Evolutionary conservation across 2,329 filamentous ascomycete species (phyloP).

Genomic region (Aspergillus proliferans): DNA sequence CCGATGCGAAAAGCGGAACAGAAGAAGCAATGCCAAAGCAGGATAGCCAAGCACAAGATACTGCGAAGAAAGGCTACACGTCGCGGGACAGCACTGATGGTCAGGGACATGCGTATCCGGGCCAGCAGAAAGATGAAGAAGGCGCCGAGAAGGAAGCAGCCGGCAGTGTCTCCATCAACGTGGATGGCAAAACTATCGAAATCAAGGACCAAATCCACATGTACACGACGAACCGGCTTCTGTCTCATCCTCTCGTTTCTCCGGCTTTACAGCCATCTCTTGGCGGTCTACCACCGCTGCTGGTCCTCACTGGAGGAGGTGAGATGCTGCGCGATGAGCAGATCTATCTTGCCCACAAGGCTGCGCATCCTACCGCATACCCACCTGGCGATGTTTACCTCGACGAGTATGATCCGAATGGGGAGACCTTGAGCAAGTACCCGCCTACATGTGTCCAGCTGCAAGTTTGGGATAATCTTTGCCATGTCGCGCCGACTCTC

Average conservation of each 20-base stretch:
- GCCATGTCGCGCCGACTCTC: conserved; percentile 86
- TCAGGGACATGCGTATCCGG: conserved; percentile 15
- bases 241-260: conserved; percentile 84
- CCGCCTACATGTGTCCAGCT: conserved; percentile 85
- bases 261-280: conserved; percentile 81
- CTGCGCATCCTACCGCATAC: conserved; percentile 74
- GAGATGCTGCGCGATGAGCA: conserved; percentile 91
- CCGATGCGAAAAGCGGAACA: conserved; percentile 18
- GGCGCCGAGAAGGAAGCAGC: conserved; percentile 14
- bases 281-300: conserved; percentile 78
- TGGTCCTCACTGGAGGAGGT: conserved; percentile 80
- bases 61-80: conserved; percentile 26
- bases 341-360: conserved; percentile 91
- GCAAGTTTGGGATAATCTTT: conserved; percentile 93
- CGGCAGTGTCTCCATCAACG: conserved; percentile 55
- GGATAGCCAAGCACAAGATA: conserved; percentile 21
- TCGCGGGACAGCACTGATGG: conserved; percentile 11
- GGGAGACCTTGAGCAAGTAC: conserved; percentile 55
- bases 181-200: conserved; percentile 64
- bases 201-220: conserved; percentile 92
- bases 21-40: conserved; percentile 13
- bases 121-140: conserved; percentile 14
- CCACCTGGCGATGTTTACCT: conserved; percentile 60
- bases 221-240: conserved; percentile 73
- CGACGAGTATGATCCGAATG: conserved; percentile 54